Evolutionary conservation across 805 yeast genomes (phyloP), one percentile per base, ranked within the genome.

Genomic region (Yamadazyma insecticola): DNA sequence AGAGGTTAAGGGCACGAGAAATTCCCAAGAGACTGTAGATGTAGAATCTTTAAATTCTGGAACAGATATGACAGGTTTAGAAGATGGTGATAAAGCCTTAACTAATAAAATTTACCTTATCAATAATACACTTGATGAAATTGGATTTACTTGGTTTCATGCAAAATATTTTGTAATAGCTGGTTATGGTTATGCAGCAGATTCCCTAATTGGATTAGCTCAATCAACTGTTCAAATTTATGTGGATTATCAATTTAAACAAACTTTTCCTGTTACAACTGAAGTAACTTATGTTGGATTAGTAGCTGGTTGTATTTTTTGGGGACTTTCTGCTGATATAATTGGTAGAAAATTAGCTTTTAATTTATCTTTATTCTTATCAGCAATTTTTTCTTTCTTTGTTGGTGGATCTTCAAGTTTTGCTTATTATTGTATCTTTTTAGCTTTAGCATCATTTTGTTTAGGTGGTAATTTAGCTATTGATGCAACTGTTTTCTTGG

Each of bases 161-260:
- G 54, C 62, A 33, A 63, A 69, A 45, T 49, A 71, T 9, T 73
- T 74, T 45, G 59, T 63, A 37, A 47, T 74, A 13, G 74, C 74
- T 17, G 81, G 80, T 6, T 66, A 70, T 55, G 81, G 81, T 17
- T 75, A 74, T 37, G 66, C 72, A 4, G 74, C 67, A 10, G 78
- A 76, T 43, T 70, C 78, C 14, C 71, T 72, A 43, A 57, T 76
- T 41, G 64, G 60, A 26, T 57, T 60, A 53, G 49, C 72, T 32
- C 76, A 72, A 36, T 53, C 70, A 27, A 55, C 69, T 3, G 76
- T 70, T 14, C 54, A 64, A 29, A 57, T 64, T 4, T 70, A 63
- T 36, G 67, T 73, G 20, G 63, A 71, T 45, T 55, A 49, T 36
- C 78, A 75, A 48, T 73, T 69, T 44, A 60, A 67, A 23, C 60